Evolutionary conservation across 371 early-diverging fungal species (phyloP).

Genomic region (Funneliformis caledonium): DNA sequence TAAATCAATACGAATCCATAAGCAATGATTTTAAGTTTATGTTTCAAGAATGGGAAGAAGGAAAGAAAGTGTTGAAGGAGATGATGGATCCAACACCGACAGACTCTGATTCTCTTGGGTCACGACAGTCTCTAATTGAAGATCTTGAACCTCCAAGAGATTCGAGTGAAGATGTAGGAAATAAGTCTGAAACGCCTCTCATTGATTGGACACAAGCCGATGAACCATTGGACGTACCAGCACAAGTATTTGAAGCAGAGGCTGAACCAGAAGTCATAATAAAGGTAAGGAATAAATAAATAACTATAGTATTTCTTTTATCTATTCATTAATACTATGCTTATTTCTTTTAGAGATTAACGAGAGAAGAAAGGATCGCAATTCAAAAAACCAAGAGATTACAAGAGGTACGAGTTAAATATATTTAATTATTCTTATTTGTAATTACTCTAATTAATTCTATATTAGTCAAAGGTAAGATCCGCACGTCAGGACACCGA

Average conservation of each 20-base stretch:
- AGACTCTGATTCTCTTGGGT: constrained; percentile 17
- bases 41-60: constrained; percentile 51
- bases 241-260: constrained; percentile 51
- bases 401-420: constrained; percentile 50
- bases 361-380: constrained; percentile 64
- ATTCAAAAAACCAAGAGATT: constrained; percentile 57
- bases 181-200: constrained; percentile 22
- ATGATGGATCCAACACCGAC: constrained; percentile 43
- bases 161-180: constrained; percentile 17
- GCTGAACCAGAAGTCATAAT: constrained; percentile 44
- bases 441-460: background rate
- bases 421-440: background rate
- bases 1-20: constrained; percentile 51
- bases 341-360: constrained; percentile 49
- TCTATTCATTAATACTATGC: background rate
- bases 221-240: constrained; percentile 48
- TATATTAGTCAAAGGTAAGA: constrained; percentile 47
- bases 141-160: background rate
- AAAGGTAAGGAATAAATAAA: background rate
- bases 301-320: background rate
- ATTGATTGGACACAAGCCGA: constrained; percentile 42
- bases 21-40: constrained; percentile 50
- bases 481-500: constrained; percentile 49
- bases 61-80: constrained; percentile 46
- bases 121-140: constrained; percentile 3